Base-by-base conservation (phyloP, 1,284 basidiomycete genomes). In the Hemileccinum hortonii region DNA sequence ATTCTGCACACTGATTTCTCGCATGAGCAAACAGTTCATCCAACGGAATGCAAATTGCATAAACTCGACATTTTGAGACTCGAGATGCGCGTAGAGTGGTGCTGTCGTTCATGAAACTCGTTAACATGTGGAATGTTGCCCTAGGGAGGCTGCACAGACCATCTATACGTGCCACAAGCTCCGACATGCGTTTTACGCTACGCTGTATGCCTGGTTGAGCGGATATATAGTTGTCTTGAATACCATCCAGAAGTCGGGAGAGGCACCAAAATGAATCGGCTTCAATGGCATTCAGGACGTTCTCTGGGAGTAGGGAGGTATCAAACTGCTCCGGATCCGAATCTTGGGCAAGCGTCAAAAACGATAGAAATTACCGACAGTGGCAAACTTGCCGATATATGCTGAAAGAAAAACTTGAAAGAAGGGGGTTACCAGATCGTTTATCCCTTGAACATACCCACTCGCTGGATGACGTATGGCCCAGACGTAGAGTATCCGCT, bases 21-120 rank as follows among this genome's bases (percentile, higher is more conserved):
- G 82, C 94, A 98, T 97, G 54, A 98, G 78, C 48, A 98, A 74
- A 67, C 95, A 97, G 67, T 98, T 98, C 92, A 98, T 97, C 94
- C 94, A 98, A 45, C 95, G 80, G 73, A 98, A 98, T 37, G 95
- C 94, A 60, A 98, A 98, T 68, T 98, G 94, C 86, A 98, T 96
- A 65, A 96, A 98, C 73, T 98, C 94, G 60, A 98, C 94, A 61
- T 90, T 91, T 70, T 98, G 87, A 14, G 85, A 76, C 56, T 89
- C 87, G 35, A 98, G 79, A 71, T 98, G 94, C 3, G 82, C 74
- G 5, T 86, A 81, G 16, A 98, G 78, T 1, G 91, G 90, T 19
- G 87, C 91, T 94, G 56, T 44, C n/a, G 18, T 47, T 40, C 42
- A 43, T 21, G 33, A 15, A 26, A 16, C 18, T 49, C 30, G 32